A percentile compares a stretch with the other conserved stretches of the same genome.
These are phyloP conservation scores for Coccomyxa subellipsoidea DNA, from an alignment of 163 green algal genomes.

Conservation along the genomic window DNA sequence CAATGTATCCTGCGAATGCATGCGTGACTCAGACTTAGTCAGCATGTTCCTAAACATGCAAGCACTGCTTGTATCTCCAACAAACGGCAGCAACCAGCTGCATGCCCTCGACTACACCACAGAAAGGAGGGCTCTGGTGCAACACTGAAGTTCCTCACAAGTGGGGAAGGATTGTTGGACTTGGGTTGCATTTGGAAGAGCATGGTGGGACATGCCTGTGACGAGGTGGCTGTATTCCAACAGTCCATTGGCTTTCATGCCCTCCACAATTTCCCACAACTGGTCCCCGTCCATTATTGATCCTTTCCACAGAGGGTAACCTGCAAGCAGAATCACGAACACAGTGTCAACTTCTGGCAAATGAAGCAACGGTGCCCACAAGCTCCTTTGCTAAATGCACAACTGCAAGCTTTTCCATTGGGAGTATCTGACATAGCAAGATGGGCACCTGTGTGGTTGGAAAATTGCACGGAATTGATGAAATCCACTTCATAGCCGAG, in stretches of 20 bases:
- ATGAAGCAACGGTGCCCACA: neutral
- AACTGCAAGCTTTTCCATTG: neutral
- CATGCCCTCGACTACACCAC: too few species aligned
- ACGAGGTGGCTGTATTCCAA: slow-evolving; percentile 85
- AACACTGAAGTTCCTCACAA: neutral
- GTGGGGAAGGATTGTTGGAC: neutral
- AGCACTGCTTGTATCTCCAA: neutral
- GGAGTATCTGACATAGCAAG: neutral
- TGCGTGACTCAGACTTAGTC: neutral
- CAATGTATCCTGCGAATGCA: slow-evolving; percentile 80
- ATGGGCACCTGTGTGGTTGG: slow-evolving; percentile 76
- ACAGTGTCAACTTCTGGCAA: neutral
- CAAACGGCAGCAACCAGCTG: too few species aligned
- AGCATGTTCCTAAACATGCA: too few species aligned
- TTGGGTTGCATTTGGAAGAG: neutral
- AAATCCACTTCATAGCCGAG: slow-evolving; percentile 71
- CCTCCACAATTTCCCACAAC: slow-evolving; percentile 67
- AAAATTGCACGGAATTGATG: slow-evolving; percentile 69
- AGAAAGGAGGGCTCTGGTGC: neutral
- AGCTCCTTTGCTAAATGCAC: neutral
- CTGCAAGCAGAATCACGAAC: slow-evolving; percentile 7
- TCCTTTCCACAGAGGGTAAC: slow-evolving; percentile 67
- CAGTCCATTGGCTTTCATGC: slow-evolving; percentile 76
- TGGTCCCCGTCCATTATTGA: slow-evolving; percentile 64
- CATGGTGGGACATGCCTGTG: slow-evolving; percentile 53